Evolutionary conservation across 2,329 filamentous ascomycete genomes (phyloP), one percentile per base, ranked within the genome.

Genomic region (Raffaelea arxii): DNA sequence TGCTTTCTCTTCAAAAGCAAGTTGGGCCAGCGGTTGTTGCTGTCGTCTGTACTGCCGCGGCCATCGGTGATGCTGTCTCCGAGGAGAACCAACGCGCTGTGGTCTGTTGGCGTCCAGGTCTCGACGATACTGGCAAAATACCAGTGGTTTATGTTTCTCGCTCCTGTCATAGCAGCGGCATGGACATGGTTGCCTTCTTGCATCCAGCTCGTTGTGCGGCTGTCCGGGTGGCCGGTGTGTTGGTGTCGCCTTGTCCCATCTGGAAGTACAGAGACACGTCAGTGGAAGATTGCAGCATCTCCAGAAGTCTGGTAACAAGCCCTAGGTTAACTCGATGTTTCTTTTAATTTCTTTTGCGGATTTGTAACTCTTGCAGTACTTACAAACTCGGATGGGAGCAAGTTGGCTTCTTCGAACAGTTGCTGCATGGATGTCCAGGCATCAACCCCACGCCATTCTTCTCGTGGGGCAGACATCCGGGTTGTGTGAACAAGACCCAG

Each of bases 21-120:
- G 46, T 58, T 55, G 12, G 56, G 51, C 55, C 56, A 58, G 36
- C 66, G 62, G 57, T 79, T 69, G 60, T 82, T 81, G 21, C 58
- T 62, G 59, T 82, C 73, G 18, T 72, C 75, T 25, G 72, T 75
- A 48, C 71, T 78, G 38, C 77, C 77, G 23, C 77, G 68, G 11
- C 80, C 80, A 55, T 84, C 80, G 4, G 78, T 82, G 56, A 84
- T 80, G 55, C 73, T 78, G 59, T 84, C 80, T n/a, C 80, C 80
- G 2, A 84, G 64, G 22, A 84, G 69, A 19, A 68, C 71, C 27
- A 82, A 67, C 1, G 71, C 65, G 36, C 64, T 59, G 42, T 65
- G 62, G 14, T 56, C 41, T 0, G 56, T 52, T 0, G 69, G 65
- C 1, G 69, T 59, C 62, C 67, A 72, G n/a, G 68, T 77, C 58